A percentile compares a stretch with the other conserved stretches of the same genome.
phyloP scores from a whole-genome alignment of 345 rosid species.

The Syzygium oleosum region DNA sequence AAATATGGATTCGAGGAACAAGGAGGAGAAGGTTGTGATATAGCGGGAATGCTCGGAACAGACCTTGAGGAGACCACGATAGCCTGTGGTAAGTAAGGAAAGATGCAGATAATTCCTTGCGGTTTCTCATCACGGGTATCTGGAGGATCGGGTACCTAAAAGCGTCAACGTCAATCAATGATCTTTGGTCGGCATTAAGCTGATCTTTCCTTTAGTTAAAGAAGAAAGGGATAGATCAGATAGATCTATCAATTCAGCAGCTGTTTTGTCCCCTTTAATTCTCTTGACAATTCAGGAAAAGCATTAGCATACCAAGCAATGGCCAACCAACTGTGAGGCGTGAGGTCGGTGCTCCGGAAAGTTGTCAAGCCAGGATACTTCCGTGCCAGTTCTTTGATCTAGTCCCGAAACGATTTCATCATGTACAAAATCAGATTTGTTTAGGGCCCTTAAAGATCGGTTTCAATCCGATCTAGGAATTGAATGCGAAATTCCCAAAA shows the following conservation, averaged over 20 bases:
- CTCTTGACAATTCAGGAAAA: background rate
- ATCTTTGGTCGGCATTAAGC: background rate
- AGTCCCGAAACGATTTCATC: background rate
- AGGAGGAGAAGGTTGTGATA: background rate
- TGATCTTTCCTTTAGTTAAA: background rate
- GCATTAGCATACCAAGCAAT: slow-evolving; percentile 23
- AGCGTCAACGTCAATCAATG: background rate
- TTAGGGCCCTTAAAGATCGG: background rate
- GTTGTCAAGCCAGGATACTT: slow-evolving; percentile 7
- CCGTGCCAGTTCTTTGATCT: slow-evolving; percentile 17
- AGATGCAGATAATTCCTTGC: slow-evolving; percentile 23
- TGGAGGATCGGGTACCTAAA: slow-evolving; percentile 5
- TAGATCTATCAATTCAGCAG: background rate
- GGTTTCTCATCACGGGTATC: slow-evolving; percentile 24
- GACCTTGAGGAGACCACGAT: slow-evolving; percentile 24
- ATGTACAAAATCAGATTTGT: background rate
- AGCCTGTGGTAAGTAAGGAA: slow-evolving; percentile 40
- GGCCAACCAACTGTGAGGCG: slow-evolving; percentile 30
- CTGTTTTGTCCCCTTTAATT: background rate
- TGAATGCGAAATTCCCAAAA: background rate
- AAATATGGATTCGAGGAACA: background rate
- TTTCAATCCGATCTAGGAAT: background rate
- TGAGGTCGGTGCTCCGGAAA: slow-evolving; percentile 15
- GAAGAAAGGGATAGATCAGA: background rate
- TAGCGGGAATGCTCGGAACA: background rate